Evolutionary conservation across 805 yeast genomes (phyloP).

Genomic region (Wickerhamiella bombiphila): DNA sequence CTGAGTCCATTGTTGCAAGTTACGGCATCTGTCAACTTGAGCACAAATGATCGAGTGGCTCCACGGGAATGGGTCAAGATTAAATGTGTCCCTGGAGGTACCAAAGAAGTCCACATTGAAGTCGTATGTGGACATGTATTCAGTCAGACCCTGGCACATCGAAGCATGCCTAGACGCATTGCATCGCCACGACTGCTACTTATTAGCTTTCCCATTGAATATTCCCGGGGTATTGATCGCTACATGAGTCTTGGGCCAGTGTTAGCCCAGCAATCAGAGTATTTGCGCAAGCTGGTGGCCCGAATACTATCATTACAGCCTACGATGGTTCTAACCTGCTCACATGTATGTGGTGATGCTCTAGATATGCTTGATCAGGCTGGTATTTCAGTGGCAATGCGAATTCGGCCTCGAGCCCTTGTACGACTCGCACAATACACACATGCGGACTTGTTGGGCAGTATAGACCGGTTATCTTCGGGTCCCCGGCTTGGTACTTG

Average conservation of each 20-base stretch:
- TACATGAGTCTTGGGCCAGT: slow-evolving; percentile 74
- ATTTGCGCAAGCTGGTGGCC: slow-evolving; percentile 63
- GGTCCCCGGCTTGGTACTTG: slow-evolving; percentile 65
- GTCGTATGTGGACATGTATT: slow-evolving; percentile 69
- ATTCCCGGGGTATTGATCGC: slow-evolving; percentile 58
- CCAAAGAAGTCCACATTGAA: slow-evolving; percentile 36
- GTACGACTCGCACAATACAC: slow-evolving; percentile 66
- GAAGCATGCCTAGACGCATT: slow-evolving; percentile 55
- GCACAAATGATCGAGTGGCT: slow-evolving; percentile 58
- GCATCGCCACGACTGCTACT: slow-evolving; percentile 62
- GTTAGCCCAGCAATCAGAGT: slow-evolving; percentile 76
- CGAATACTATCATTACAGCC: slow-evolving; percentile 67
- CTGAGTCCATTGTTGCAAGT: slow-evolving; percentile 35
- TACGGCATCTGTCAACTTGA: slow-evolving; percentile 44
- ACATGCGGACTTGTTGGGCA: slow-evolving; percentile 68
- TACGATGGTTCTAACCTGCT: slow-evolving; percentile 61
- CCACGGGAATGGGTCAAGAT: slow-evolving; percentile 79
- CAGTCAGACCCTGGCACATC: slow-evolving; percentile 69
- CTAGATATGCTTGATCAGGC: slow-evolving; percentile 53
- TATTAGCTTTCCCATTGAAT: slow-evolving; percentile 81
- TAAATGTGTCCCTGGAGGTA: slow-evolving; percentile 70
- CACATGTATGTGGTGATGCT: slow-evolving; percentile 72
- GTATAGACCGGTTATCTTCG: slow-evolving; percentile 71
- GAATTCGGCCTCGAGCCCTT: slow-evolving; percentile 68
- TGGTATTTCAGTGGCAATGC: slow-evolving; percentile 66